Conservation (phyloP, 352 stramenopile species). For the Pythium phragmiticola region DNA sequence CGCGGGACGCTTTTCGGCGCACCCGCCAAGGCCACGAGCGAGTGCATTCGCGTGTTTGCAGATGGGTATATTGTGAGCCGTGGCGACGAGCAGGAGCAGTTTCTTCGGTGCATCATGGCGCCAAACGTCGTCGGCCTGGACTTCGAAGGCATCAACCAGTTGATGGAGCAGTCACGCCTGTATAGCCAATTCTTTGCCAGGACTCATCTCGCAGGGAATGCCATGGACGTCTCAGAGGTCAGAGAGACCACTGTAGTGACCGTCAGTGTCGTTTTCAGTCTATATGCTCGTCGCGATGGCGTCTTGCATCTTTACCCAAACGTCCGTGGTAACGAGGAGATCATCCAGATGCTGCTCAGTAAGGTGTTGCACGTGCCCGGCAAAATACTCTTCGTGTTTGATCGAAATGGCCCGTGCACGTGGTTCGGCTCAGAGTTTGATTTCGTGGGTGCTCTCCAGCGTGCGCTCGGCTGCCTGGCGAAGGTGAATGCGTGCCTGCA, state of each 20-base stretch:
- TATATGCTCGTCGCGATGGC: conserved; percentile 41
- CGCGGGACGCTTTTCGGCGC: too few relatives aligned
- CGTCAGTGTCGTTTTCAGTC: conserved; percentile 33
- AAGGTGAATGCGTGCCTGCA: conserved; percentile 39
- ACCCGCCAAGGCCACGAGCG: too few relatives aligned
- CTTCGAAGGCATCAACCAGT: conserved; percentile 42
- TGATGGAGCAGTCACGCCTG: conserved; percentile 50
- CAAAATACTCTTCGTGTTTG: too few relatives aligned
- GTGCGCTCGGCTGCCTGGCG: conserved; percentile 38
- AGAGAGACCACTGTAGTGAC: conserved; percentile 54
- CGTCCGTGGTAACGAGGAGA: conserved; percentile 39
- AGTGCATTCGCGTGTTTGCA: background rate
- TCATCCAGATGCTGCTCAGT: conserved; percentile 52
- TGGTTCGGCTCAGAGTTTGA: conserved; percentile 64
- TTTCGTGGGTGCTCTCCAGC: conserved; percentile 45
- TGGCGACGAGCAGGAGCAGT: conserved; percentile 42
- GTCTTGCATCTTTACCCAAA: conserved; percentile 45
- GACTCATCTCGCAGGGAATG: too few relatives aligned
- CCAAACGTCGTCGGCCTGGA: conserved; percentile 40
- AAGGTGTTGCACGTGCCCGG: conserved; percentile 24
- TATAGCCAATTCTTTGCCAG: too few relatives aligned
- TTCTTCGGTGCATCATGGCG: conserved; percentile 53
- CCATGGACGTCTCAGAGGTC: conserved; percentile 25
- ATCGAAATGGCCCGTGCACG: conserved; percentile 39
- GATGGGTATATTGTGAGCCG: conserved; percentile 32